Conservation (phyloP, 306 rosid species). For the Gastrolobium bilobum region DNA sequence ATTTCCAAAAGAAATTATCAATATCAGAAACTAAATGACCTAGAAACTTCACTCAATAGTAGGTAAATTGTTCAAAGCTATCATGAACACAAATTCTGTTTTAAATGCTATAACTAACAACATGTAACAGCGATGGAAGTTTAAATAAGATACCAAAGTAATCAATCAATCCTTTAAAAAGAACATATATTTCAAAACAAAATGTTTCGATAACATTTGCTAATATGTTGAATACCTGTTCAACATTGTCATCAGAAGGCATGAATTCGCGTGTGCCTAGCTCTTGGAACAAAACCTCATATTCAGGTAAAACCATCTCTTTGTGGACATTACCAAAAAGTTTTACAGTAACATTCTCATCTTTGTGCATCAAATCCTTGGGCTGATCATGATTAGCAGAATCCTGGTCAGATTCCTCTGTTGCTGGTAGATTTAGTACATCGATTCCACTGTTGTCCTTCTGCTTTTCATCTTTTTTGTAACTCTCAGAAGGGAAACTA, state of each 20-base stretch:
- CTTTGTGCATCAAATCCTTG: slow-evolving; percentile 49
- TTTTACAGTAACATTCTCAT: slow-evolving; percentile 38
- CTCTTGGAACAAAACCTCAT: slow-evolving; percentile 41
- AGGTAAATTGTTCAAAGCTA: slow-evolving; percentile 5
- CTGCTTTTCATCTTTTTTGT: slow-evolving; percentile 31
- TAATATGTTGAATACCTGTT: slow-evolving; percentile 65
- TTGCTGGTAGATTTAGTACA: slow-evolving; percentile 42
- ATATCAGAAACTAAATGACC: neutral
- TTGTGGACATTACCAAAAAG: slow-evolving; percentile 44
- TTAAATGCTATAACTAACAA: slow-evolving; percentile 19
- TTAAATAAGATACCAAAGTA: slow-evolving; percentile 21
- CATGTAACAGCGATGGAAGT: neutral
- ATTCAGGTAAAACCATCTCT: slow-evolving; percentile 39
- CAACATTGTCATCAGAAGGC: slow-evolving; percentile 41
- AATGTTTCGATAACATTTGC: neutral
- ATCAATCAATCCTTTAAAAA: slow-evolving; percentile 7
- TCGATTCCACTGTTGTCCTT: slow-evolving; percentile 50
- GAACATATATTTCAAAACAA: slow-evolving; percentile 23
- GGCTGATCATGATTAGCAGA: slow-evolving; percentile 38
- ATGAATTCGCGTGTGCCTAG: slow-evolving; percentile 26
- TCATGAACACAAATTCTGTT: slow-evolving; percentile 19
- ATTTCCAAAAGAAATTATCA: neutral
- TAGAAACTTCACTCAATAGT: neutral
- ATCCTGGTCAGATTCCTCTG: slow-evolving; percentile 52
- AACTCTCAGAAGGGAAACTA: slow-evolving; percentile 43